Base-by-base conservation (phyloP, 352 stramenopile species). In the Pythium periplocum region DNA sequence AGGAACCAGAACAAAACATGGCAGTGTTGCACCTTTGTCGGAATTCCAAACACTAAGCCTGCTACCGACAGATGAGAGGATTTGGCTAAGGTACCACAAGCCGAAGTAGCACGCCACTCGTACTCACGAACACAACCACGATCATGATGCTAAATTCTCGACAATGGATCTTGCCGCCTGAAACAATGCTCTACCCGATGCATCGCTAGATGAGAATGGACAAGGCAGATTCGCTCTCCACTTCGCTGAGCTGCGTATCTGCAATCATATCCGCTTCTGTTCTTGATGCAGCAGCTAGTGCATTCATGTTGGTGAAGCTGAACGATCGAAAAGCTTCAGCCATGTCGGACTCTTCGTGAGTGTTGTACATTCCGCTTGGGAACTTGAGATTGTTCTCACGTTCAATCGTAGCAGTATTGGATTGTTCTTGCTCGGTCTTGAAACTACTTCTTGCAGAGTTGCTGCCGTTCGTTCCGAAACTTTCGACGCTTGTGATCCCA, bases 251-350 rank as follows among this genome's bases (percentile, higher is more conserved):
- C 11, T 68, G 61, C 4, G 64, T 62, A 48, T 83, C 68, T 0
- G 70, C 68, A 17, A 86, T 75, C 55, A 86, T 46, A 36, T 87
- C 72, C 9, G 84, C 84, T 70, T 94, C 82, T 1, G 74, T 75
- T 60, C 78, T 72, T 1, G 82, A 90, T 31, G 84, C 82, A 4
- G 84, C 80, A 7, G 75, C 80, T 12, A 94, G 65, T 12, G 84
- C 84, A 26, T 84, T 91, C 78, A 91, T 93, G 65, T 94, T 94
- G 35, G 80, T 94, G 54, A 86, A 91, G 64, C 80, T 91, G 52
- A 94, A 93, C 30, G 70, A 86, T 32, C 70, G 77, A 57, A 94
- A 94, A 2, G 67, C 70, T 57, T 89, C 75, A 3, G 62, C 65
- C 11, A 80, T 54, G 40, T 55, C 71, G 4, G 61, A 51, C 12